A percentile compares a stretch with the other conserved stretches of the same genome.
Conservation (phyloP, 2,329 filamentous ascomycete genomes). For the Harringtonia aguacate region DNA sequence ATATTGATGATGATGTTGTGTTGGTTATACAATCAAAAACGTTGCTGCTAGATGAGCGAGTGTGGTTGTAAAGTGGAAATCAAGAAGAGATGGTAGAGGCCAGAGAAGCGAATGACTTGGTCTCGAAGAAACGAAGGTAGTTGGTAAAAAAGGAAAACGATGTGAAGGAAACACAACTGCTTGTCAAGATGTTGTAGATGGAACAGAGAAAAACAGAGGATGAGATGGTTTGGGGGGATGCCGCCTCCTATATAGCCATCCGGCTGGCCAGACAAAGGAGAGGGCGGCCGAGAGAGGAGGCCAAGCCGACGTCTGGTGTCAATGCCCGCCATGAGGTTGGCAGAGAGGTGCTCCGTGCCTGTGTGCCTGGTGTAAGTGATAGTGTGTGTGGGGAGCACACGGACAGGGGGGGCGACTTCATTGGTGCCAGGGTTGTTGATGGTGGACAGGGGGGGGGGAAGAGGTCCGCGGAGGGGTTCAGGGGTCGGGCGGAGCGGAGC, state of each 20-base stretch:
- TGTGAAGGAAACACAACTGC: neutral
- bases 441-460: too few relatives aligned
- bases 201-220: neutral
- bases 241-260: neutral
- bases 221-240: neutral
- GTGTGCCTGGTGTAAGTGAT: too few relatives aligned
- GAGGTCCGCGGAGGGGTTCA: too few relatives aligned
- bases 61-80: constrained; percentile 12
- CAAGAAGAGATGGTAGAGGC: constrained; percentile 21
- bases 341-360: too few relatives aligned
- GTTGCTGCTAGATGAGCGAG: constrained; percentile 7
- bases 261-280: too few relatives aligned
- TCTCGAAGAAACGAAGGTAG: constrained; percentile 20
- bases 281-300: too few relatives aligned
- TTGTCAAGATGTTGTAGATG: neutral
- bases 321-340: too few relatives aligned
- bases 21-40: neutral
- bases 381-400: too few relatives aligned
- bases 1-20: neutral
- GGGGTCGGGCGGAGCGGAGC: too few relatives aligned
- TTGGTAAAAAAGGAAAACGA: neutral
- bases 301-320: too few relatives aligned
- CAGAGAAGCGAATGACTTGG: constrained; percentile 51
- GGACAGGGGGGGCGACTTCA: too few relatives aligned
- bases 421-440: too few relatives aligned